Conservation (phyloP, 352 stramenopile species). For the Phytophthora colocasiae region DNA sequence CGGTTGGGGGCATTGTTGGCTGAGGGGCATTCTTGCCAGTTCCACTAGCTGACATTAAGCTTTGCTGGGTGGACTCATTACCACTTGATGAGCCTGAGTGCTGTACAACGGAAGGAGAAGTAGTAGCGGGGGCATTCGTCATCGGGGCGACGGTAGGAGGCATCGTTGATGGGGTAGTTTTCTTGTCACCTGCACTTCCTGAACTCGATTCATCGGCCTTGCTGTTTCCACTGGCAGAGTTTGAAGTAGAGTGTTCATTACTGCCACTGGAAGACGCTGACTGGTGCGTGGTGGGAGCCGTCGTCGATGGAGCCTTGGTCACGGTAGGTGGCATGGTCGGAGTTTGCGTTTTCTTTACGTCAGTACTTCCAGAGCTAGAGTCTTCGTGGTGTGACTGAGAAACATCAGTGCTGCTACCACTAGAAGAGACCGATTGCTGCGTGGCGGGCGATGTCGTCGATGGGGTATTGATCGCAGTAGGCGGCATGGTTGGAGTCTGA, state of each 20-base stretch:
- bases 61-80: background rate
- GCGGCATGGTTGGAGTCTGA: background rate
- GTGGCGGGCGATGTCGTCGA: background rate
- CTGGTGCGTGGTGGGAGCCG: background rate
- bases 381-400: too few species aligned
- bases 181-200: background rate
- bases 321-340: background rate
- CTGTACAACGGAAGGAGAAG: background rate
- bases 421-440: background rate
- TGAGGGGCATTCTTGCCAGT: background rate
- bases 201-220: background rate
- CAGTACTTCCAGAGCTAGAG: background rate
- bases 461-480: background rate
- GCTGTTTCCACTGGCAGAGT: background rate
- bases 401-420: too few species aligned
- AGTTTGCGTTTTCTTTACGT: background rate
- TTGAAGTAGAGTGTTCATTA: background rate
- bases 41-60: background rate
- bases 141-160: background rate
- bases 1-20: slow-evolving; percentile 6
- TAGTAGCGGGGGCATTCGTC: slow-evolving; percentile 4
- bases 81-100: slow-evolving; percentile 1
- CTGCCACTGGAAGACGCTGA: background rate
- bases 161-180: background rate
- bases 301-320: background rate